Base-by-base conservation (phyloP, 192 early-diverging fungal species). In the Paraglomus brasilianum region DNA sequence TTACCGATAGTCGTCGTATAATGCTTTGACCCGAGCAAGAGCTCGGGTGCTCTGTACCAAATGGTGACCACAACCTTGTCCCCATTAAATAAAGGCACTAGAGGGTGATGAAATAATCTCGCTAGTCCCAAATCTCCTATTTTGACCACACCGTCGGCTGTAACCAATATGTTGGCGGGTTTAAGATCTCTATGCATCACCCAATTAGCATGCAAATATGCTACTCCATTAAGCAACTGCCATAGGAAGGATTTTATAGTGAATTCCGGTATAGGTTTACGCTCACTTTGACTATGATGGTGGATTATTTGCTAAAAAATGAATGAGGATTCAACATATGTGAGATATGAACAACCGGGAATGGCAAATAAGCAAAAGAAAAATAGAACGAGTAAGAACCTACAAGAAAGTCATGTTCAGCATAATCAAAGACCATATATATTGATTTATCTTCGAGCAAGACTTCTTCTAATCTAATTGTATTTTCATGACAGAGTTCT, bases 391-490 rank as follows among this genome's bases (percentile, higher is more conserved):
- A 63, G 13, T 6, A 41, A 42, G 10, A n/a, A 51, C 74, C 65
- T 83, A 91, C 89, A 72, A 93, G 73, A 55, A 93, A 83, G 77
- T 98, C 95, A 75, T 97, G 92, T 72, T 98, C 95, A 5, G 95
- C 93, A 74, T 95, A 98, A 47, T 97, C 95, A 85, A 98, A 93
- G 42, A 98, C 90, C 93, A 98, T 96, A 63, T 92, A 88, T 40
- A 98, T 96, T 6, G 92, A 91, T 61, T 93, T 90, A 75, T 98
- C 95, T 61, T 96, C 93, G 55, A 97, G 74, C 0, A 95, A 69
- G 0, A 98, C 95, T 73, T 98, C 94, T 73, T 92, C 86, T 19
- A 96, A 75, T 52, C 85, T 83, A 15, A 96, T 83, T 55, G 96
- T 84, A 77, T 98, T 98, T 65, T 91, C 89, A 59, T 98, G 94